phyloP scores from a whole-genome alignment of 2,329 filamentous ascomycete species.

The Xylaria sp. region DNA sequence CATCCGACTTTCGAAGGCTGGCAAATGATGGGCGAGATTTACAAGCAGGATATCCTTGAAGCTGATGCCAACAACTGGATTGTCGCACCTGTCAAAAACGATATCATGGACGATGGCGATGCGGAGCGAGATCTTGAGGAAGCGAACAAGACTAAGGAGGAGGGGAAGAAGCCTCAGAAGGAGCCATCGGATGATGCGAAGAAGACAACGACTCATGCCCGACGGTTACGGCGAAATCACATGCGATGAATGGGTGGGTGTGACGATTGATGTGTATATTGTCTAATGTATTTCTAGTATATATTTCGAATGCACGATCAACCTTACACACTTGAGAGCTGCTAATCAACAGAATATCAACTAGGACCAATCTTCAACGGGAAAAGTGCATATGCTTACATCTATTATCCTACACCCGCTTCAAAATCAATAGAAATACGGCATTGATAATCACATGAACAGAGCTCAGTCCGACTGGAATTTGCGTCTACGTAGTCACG shows the following conservation, averaged over 20 bases:
- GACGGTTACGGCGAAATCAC: slow-evolving; percentile 8
- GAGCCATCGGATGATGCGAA: neutral
- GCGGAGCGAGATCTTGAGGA: slow-evolving; percentile 39
- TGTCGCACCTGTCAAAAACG: slow-evolving; percentile 35
- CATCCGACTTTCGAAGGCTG: slow-evolving; percentile 40
- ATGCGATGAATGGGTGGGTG: neutral
- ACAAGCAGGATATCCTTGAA: slow-evolving; percentile 39
- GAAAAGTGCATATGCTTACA: neutral
- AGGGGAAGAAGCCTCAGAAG: slow-evolving; percentile 1
- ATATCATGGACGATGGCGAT: slow-evolving; percentile 38
- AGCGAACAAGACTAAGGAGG: slow-evolving; percentile 14
- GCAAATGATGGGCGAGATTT: slow-evolving; percentile 41
- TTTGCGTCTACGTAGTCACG: neutral
- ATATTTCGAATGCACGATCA: neutral
- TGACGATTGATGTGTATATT: slow-evolving; percentile 18
- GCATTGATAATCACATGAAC: neutral
- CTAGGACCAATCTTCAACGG: neutral
- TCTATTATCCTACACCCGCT: no score
- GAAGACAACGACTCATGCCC: slow-evolving; percentile 4
- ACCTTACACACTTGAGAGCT: neutral
- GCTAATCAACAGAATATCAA: neutral
- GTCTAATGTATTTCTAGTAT: slow-evolving; percentile 21
- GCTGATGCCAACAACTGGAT: slow-evolving; percentile 39
- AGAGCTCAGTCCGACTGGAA: neutral
- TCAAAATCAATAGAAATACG: neutral